These are phyloP conservation scores for Nitzschia inconspicua DNA, from an alignment of 108 stramenopile genomes.

Conservation along the genomic window DNA sequence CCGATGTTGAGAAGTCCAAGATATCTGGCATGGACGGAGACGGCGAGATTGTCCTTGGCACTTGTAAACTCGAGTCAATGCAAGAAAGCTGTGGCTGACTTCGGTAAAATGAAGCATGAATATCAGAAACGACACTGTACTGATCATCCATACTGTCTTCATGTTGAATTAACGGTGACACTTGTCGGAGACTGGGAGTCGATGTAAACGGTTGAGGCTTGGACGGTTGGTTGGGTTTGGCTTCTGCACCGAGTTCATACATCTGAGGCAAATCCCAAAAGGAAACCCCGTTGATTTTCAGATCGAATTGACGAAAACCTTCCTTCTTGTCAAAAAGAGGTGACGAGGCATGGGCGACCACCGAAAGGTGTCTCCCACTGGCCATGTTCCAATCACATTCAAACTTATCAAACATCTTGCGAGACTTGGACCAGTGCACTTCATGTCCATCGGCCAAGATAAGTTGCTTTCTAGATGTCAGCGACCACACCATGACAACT, in stretches of 20 bases:
- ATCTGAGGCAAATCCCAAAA: conserved; percentile 78
- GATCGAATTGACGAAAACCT: conserved; percentile 57
- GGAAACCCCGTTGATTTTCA: conserved; percentile 65
- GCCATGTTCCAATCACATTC: conserved; percentile 54
- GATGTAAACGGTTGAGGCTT: no score
- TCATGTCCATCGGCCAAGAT: conserved; percentile 64
- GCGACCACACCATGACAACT: conserved; percentile 68
- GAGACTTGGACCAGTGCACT: conserved; percentile 50
- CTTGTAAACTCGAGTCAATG: neutral
- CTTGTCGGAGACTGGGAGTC: no score
- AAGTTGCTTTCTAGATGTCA: conserved; percentile 71
- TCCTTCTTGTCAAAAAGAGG: conserved; percentile 21
- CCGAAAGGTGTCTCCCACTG: conserved; percentile 42
- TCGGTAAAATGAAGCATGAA: neutral
- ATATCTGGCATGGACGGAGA: neutral
- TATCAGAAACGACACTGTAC: neutral
- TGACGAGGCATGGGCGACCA: conserved; percentile 59
- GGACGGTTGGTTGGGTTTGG: neutral
- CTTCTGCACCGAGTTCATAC: conserved; percentile 59
- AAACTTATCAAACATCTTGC: conserved; percentile 39
- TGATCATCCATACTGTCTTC: neutral
- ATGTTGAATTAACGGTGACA: no score
- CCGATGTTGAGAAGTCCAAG: neutral
- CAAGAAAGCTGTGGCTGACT: neutral
- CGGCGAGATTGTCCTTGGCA: neutral